phyloP scores from a whole-genome alignment of 192 early-diverging fungal genomes.

The Martensiomyces pterosporus region DNA sequence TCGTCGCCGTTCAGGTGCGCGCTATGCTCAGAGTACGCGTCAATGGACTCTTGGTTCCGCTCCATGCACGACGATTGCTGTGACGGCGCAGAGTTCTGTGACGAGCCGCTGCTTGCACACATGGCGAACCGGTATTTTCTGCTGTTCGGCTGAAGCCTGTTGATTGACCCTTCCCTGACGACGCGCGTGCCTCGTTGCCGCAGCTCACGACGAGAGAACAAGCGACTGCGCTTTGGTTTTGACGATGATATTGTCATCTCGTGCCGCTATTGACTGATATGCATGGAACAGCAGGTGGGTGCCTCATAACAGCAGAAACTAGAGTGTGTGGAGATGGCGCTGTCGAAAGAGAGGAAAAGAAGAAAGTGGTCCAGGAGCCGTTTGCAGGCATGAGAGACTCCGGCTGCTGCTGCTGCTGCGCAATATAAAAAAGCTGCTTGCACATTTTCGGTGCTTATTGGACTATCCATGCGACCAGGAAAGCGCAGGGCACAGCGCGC shows the following conservation, averaged over 20 bases:
- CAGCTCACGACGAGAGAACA: conserved; percentile 21
- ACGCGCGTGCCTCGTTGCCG: conserved; percentile 23
- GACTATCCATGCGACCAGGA: not conserved
- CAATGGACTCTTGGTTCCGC: conserved; percentile 3
- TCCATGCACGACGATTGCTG: not conserved
- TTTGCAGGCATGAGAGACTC: too few relatives aligned
- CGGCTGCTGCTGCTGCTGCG: too few relatives aligned
- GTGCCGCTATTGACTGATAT: too few relatives aligned
- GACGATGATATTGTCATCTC: not conserved
- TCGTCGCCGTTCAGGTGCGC: too few relatives aligned
- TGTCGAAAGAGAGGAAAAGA: too few relatives aligned
- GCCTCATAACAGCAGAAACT: too few relatives aligned
- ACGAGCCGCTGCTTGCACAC: not conserved
- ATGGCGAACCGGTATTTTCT: conserved; percentile 25
- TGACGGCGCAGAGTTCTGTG: not conserved
- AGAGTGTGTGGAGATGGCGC: too few relatives aligned
- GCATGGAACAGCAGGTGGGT: too few relatives aligned
- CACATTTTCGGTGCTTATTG: not conserved
- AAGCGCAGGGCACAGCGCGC: not conserved
- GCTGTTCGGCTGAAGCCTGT: conserved; percentile 19
- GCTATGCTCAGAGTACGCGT: not conserved
- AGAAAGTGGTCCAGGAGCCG: too few relatives aligned
- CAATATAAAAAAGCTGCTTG: too few relatives aligned
- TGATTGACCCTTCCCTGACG: conserved; percentile 32
- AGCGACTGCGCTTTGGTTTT: not conserved